These are phyloP conservation scores for Aspergillus avenaceus DNA, from an alignment of 495 filamentous ascomycete genomes.

Conservation along the genomic window DNA sequence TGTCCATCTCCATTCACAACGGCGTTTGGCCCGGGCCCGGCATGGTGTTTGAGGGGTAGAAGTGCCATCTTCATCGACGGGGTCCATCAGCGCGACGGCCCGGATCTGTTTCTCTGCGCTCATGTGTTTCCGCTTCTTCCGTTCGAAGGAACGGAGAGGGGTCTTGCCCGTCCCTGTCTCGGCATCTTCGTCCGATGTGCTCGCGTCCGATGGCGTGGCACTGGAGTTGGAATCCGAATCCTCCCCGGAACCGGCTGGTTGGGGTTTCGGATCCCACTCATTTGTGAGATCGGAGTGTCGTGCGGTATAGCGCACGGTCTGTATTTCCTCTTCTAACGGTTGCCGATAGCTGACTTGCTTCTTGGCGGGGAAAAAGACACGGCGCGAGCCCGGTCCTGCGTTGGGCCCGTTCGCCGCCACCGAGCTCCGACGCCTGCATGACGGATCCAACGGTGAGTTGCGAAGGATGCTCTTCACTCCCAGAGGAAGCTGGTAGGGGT, in stretches of 20 bases:
- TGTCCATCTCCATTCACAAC: slow-evolving; percentile 57
- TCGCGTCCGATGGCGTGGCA: slow-evolving; percentile 31
- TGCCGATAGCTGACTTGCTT: slow-evolving; percentile 53
- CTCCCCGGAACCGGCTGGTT: slow-evolving; percentile 19
- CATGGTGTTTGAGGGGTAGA: slow-evolving; percentile 47
- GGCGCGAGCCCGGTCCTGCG: slow-evolving; percentile 29
- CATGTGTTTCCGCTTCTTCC: slow-evolving; percentile 37
- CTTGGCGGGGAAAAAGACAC: slow-evolving; percentile 53
- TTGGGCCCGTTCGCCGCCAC: slow-evolving; percentile 33
- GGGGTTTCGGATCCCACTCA: slow-evolving; percentile 13
- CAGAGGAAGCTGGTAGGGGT: slow-evolving; percentile 62
- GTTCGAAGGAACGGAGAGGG: slow-evolving; percentile 17
- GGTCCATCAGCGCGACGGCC: slow-evolving; percentile 38
- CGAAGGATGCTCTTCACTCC: slow-evolving; percentile 70
- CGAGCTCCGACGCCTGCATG: slow-evolving; percentile 31
- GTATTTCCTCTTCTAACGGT: slow-evolving; percentile 53
- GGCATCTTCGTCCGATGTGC: slow-evolving; percentile 40
- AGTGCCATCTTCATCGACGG: slow-evolving; percentile 28
- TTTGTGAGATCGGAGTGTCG: slow-evolving; percentile 46
- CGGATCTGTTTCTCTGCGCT: slow-evolving; percentile 39
- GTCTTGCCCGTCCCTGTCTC: slow-evolving; percentile 2
- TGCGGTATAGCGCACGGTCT: slow-evolving; percentile 46
- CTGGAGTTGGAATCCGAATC: slow-evolving; percentile 35
- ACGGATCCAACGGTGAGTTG: slow-evolving; percentile 59
- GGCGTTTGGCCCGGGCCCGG: slow-evolving; percentile 45